Evolutionary conservation across 2,329 filamentous ascomycete genomes (phyloP).

Genomic region (Penicillium sp.): DNA sequence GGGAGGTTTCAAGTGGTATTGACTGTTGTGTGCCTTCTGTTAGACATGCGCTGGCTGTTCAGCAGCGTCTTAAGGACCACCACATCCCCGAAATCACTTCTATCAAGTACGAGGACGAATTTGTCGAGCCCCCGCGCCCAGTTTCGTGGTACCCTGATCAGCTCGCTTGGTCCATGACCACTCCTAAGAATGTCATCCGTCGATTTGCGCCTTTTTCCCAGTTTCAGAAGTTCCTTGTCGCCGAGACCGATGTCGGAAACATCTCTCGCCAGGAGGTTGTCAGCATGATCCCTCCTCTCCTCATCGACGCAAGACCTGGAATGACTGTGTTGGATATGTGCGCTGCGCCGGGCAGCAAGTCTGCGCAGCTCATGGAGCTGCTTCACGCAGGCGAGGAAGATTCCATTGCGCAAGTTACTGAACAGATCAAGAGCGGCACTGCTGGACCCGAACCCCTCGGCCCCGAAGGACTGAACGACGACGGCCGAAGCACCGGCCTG

Average conservation of each 20-base stretch:
- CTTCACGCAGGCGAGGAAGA: constrained; percentile 90
- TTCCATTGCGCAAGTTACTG: constrained; percentile 69
- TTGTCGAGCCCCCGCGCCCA: constrained; percentile 75
- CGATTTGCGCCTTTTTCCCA: constrained; percentile 91
- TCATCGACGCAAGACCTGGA: constrained; percentile 86
- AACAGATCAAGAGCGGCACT: constrained; percentile 61
- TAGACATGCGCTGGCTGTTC: constrained; percentile 87
- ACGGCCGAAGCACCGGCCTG: constrained; percentile 84
- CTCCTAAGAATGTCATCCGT: constrained; percentile 90
- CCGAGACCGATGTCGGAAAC: constrained; percentile 94
- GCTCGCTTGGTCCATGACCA: constrained; percentile 97
- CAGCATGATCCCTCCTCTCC: constrained; percentile 95
- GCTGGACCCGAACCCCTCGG: constrained; percentile 48
- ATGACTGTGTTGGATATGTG: constrained; percentile 96
- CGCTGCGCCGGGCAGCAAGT: constrained; percentile 95
- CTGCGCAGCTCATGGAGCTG: constrained; percentile 91
- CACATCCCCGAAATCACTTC: constrained; percentile 88
- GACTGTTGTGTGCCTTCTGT: constrained; percentile 6
- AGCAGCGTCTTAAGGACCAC: constrained; percentile 79
- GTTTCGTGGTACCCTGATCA: constrained; percentile 93
- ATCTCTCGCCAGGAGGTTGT: constrained; percentile 97
- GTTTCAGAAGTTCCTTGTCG: constrained; percentile 97
- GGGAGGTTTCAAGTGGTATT: constrained; percentile 6
- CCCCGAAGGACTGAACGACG: constrained; percentile 62
- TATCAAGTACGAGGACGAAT: constrained; percentile 78